A percentile compares a stretch with the other conserved stretches of the same genome.
Conservation (phyloP, 2,329 filamentous ascomycete species). For the Colletotrichum spaethianum region DNA sequence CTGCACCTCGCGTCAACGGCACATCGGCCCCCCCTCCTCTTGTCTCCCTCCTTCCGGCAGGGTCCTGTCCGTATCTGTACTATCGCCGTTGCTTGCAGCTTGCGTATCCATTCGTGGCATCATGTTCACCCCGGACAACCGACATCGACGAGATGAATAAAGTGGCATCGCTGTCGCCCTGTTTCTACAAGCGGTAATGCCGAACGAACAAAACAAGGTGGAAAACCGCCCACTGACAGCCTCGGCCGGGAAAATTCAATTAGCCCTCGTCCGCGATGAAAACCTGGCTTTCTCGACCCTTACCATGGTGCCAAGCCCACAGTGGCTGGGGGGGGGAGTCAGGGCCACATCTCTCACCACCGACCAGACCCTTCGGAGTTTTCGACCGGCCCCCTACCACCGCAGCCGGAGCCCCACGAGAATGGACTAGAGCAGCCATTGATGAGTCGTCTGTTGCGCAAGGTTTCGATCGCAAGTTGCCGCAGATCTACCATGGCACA, state of each 20-base stretch:
- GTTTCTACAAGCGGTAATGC: conserved; percentile 33
- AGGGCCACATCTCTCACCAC: conserved; percentile 37
- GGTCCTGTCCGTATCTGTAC: conserved; percentile 13
- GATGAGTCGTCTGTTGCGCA: conserved; percentile 22
- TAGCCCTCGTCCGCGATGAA: conserved; percentile 22
- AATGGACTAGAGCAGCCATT: conserved; percentile 26
- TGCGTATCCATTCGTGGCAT: conserved; percentile 23
- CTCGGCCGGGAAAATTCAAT: conserved; percentile 32
- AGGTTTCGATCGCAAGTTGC: conserved; percentile 40
- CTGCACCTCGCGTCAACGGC: conserved; percentile 39
- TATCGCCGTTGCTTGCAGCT: conserved; percentile 14
- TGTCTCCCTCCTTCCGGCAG: conserved; percentile 20
- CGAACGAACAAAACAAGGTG: conserved; percentile 23
- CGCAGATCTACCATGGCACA: conserved; percentile 40
- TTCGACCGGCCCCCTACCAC: conserved; percentile 39
- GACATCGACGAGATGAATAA: conserved; percentile 6
- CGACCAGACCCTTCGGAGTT: conserved; percentile 41
- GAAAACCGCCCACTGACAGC: conserved; percentile 24
- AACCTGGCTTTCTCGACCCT: conserved; percentile 25
- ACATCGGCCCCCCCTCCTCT: conserved; percentile 26
- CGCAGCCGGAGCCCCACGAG: conserved; percentile 37
- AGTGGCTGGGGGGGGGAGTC: conserved; percentile 33
- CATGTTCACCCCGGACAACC: conserved; percentile 21
- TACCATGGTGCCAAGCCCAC: conserved; percentile 35
- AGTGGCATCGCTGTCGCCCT: conserved; percentile 27